A percentile compares a stretch with the other conserved stretches of the same genome.
Evolutionary conservation across 768 basidiomycete species (phyloP).

Genomic region (Inosperma sp.): DNA sequence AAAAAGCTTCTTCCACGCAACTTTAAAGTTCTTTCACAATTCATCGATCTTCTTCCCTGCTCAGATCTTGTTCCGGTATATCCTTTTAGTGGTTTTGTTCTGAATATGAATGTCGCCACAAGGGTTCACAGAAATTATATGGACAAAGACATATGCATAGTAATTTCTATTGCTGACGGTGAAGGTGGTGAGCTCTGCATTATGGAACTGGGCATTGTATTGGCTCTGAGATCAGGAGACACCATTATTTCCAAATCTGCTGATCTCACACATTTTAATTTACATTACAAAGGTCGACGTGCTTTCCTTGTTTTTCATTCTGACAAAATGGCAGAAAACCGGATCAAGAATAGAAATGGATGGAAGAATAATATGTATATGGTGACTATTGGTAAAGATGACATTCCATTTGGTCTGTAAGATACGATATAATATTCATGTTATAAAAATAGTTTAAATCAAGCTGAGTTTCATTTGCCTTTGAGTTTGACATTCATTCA

Average conservation of each 20-base stretch:
- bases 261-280: conserved; percentile 20
- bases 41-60: conserved; percentile 17
- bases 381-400: background rate
- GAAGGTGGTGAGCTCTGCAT: conserved; percentile 18
- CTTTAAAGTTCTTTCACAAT: conserved; percentile 13
- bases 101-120: conserved; percentile 18
- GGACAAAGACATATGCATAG: conserved; percentile 16
- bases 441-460: too few species aligned
- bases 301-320: conserved; percentile 23
- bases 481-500: too few species aligned
- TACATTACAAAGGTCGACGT: conserved; percentile 18
- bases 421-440: background rate
- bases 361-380: conserved; percentile 9
- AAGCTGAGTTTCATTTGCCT: too few species aligned
- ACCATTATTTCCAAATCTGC: conserved; percentile 15
- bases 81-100: conserved; percentile 20
- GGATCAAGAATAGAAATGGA: conserved; percentile 8
- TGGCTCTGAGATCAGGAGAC: conserved; percentile 12
- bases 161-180: conserved; percentile 4
- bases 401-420: background rate
- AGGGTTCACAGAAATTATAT: conserved; percentile 8
- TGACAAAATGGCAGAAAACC: conserved; percentile 4
- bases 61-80: conserved; percentile 15
- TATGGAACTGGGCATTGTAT: conserved; percentile 17
- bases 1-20: background rate